Base-by-base conservation (phyloP, 495 filamentous ascomycete genomes). In the Aspergillus nanangensis region DNA sequence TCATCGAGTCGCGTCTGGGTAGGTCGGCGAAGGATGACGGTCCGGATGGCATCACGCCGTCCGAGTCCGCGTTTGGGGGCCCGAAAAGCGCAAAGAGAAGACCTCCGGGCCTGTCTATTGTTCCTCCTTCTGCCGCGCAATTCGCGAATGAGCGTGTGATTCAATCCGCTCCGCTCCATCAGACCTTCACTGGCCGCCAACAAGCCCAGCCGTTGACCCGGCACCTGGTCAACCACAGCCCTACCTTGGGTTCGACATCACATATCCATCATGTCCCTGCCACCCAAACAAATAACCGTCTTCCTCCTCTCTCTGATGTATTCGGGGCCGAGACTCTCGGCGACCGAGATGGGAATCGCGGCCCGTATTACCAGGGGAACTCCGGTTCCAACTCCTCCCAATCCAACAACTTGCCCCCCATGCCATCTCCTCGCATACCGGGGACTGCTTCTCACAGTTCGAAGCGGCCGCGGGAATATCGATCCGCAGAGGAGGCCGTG, bases 91-190 rank as follows among this genome's bases (percentile, higher is more conserved):
- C 81, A 66, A 76, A 90, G 78, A 78, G 91, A 78, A 70, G 81
- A 54, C 85, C 93, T 32, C 88, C 89, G 13, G 92, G 92, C 39
- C 70, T 98, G 40, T 93, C 90, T 42, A 98, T 98, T 50, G 86
- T 92, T n/a, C 89, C 93, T 13, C 93, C 93, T 0, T 89, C 91
- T n/a, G 90, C 94, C 51, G 81, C 91, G 44, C 88, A 94, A 37
- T 98, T 98, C 56, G 91, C 93, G 41, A 84, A 93, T 58, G 93
- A 98, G 69, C 78, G 93, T 45, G 90, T 98, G 22, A 92, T 98
- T 44, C 93, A 98, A 68, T 98, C 93, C 4, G 93, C 93, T 2
- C 93, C 93, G 11, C 74, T 98, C n/a, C 79, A 95, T 57, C 90
- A 95, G 63, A 91, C 88, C 11, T 98, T 98, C 63, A 96, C 93